Evolutionary conservation across 2,329 filamentous ascomycete species (phyloP), one percentile per base, ranked within the genome.

Genomic region (Geosmithia morbida): DNA sequence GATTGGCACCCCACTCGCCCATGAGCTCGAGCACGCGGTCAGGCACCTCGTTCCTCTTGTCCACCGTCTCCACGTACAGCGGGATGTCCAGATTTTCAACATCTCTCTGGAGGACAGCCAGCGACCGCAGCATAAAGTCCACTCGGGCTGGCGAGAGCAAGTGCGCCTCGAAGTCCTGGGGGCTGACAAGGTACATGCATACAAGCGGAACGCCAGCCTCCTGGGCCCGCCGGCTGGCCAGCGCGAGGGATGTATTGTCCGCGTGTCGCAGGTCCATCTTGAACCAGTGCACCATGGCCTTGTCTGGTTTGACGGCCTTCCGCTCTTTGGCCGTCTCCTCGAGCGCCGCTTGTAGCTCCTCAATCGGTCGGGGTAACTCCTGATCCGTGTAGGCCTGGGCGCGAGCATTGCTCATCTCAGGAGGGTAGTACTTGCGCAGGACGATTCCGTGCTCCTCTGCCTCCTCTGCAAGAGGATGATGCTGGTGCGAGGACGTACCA

Each of bases 251-350:
- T 8, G 75, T 82, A 59, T 94, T 95, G 60, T 96, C 89, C 1
- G 66, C 62, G 2, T 75, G 70, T 2, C 88, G 75, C 46, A 94
- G 64, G 60, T 95, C 89, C 57, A 77, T 79, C 64, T 92, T 94
- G 69, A 90, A 95, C 88, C 88, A 95, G 63, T 94, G 86, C 0
- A 94, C 76, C 0, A 94, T 82, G 0, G 81, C 77, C 22, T 76
- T 67, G 29, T 75, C 75, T 0, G 72, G 66, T 1, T 65, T 51
- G 13, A 84, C 71, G 1, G 66, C 61, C 26, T 70, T 66, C 8
- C 85, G 72, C 37, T 64, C 60, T 0, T 63, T 55, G 2, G 69
- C 63, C 0, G 87, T 92, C 2, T 80, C 74, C 20, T 70, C 59
- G 5, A 88, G 68, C 0, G 81, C 79, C 1, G 67, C 60, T 6